phyloP scores from a whole-genome alignment of 1,284 basidiomycete genomes.

The Leucoagaricus sp. region DNA sequence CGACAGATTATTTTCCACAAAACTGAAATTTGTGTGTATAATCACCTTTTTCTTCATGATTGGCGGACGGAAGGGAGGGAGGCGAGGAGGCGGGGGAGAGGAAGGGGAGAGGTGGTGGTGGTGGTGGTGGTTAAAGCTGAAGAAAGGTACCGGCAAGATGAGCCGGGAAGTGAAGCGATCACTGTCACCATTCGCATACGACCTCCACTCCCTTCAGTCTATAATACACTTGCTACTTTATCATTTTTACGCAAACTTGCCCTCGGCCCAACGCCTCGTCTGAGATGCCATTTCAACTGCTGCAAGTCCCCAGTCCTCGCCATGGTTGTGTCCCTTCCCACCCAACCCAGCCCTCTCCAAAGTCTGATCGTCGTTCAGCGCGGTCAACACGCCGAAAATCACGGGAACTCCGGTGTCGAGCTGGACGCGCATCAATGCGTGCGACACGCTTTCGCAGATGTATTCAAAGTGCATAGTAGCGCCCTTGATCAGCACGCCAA shows the following conservation, averaged over 20 bases:
- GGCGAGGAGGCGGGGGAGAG: constrained; percentile 16
- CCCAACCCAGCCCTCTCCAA: constrained; percentile 88
- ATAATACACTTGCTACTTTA: constrained; percentile 6
- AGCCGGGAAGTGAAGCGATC: constrained; percentile 10
- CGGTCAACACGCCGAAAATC: constrained; percentile 96
- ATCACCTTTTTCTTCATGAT: constrained; percentile 59
- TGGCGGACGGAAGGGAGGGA: constrained; percentile 16
- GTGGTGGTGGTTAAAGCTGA: constrained; percentile 9
- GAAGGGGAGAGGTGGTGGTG: background rate
- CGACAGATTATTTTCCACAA: constrained; percentile 11
- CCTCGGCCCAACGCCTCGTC: constrained; percentile 73
- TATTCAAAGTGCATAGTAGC: constrained; percentile 99
- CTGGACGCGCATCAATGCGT: constrained; percentile 93
- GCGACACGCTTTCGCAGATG: constrained; percentile 91
- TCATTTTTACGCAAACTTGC: constrained; percentile 53
- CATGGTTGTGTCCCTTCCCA: constrained; percentile 86
- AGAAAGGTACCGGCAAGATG: constrained; percentile 16
- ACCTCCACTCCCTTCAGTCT: background rate
- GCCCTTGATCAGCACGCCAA: constrained; percentile 98
- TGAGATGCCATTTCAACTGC: constrained; percentile 92
- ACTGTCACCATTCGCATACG: background rate
- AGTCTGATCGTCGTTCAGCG: constrained; percentile 92
- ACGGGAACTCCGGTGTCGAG: constrained; percentile 94
- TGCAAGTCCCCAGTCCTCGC: constrained; percentile 94
- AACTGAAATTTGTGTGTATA: constrained; percentile 16